Evolutionary conservation across 1,284 basidiomycete genomes (phyloP).

Genomic region (Fistulinella cinereoalba): DNA sequence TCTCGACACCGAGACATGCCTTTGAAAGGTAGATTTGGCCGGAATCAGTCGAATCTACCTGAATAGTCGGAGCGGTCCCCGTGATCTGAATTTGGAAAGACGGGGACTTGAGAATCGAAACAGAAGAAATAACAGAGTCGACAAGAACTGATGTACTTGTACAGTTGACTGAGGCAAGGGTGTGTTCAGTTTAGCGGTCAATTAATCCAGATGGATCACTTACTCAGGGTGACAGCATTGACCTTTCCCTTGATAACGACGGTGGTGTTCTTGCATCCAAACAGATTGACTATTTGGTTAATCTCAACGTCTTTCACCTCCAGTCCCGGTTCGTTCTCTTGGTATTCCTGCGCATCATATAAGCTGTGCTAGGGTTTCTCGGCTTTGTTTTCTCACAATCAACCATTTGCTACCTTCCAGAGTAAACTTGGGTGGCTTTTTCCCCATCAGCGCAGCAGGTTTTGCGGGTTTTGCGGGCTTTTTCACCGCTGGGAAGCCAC

Average conservation of each 20-base stretch:
- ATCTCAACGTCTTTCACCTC: constrained; percentile 79
- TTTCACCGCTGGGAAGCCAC: constrained; percentile 41
- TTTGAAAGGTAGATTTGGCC: constrained; percentile 94
- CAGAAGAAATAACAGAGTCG: constrained; percentile 87
- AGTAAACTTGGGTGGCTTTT: constrained; percentile 91
- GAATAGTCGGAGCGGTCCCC: constrained; percentile 86
- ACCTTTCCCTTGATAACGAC: constrained; percentile 91
- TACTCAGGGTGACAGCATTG: constrained; percentile 90
- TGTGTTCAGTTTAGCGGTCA: constrained; percentile 5
- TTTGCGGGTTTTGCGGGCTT: constrained; percentile 78
- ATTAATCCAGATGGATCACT: constrained; percentile 26
- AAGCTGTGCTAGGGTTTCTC: background rate
- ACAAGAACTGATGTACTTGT: constrained; percentile 87
- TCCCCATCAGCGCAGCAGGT: constrained; percentile 74
- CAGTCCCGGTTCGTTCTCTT: constrained; percentile 80
- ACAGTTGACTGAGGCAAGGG: constrained; percentile 69
- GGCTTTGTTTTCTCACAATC: constrained; percentile 60
- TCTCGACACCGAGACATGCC: constrained; percentile 76
- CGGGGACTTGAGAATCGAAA: constrained; percentile 87
- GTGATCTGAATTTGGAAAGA: constrained; percentile 94
- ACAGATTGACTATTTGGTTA: constrained; percentile 87
- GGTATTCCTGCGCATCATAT: constrained; percentile 70
- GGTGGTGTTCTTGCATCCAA: constrained; percentile 88
- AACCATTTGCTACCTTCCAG: constrained; percentile 95
- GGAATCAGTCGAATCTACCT: constrained; percentile 92